phyloP scores from a whole-genome alignment of 164 flowering plant species.

The Nymphaea thermarum region DNA sequence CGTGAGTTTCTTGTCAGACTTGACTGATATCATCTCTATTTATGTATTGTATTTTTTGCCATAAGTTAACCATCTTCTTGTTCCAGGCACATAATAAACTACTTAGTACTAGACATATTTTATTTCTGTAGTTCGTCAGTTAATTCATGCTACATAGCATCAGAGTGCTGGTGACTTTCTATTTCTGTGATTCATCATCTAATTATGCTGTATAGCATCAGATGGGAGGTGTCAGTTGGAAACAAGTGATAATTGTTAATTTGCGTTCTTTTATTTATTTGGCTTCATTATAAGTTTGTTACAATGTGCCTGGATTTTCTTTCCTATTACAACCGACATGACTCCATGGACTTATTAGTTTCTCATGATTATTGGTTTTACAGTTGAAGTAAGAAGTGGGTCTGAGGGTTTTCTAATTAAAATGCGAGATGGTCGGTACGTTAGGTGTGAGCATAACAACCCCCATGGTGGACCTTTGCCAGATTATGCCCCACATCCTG shows the following conservation, averaged over 20 bases:
- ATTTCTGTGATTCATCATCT: no score
- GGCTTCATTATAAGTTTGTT: not conserved
- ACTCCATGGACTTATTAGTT: not conserved
- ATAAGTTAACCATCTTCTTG: no score
- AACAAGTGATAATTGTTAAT: not conserved
- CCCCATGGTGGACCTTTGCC: slow-evolving; percentile 90
- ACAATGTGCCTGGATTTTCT: not conserved
- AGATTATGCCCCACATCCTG: slow-evolving; percentile 95
- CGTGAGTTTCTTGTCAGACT: no score
- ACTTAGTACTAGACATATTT: no score
- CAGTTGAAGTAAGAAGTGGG: slow-evolving; percentile 96
- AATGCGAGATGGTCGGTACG: slow-evolving; percentile 86
- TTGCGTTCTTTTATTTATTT: not conserved
- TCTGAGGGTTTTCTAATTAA: slow-evolving; percentile 84
- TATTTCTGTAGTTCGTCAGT: no score
- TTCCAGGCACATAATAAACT: no score
- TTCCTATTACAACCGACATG: not conserved
- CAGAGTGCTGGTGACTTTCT: no score
- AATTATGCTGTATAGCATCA: no score
- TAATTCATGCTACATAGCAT: no score
- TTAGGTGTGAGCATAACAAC: slow-evolving; percentile 86
- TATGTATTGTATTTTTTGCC: no score
- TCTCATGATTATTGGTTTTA: slow-evolving; percentile 4
- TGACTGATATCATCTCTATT: no score
- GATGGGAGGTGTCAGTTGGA: not conserved